Evolutionary conservation across 2,329 filamentous ascomycete species (phyloP), one percentile per base, ranked within the genome.

Genomic region (Aspergillus fructus): DNA sequence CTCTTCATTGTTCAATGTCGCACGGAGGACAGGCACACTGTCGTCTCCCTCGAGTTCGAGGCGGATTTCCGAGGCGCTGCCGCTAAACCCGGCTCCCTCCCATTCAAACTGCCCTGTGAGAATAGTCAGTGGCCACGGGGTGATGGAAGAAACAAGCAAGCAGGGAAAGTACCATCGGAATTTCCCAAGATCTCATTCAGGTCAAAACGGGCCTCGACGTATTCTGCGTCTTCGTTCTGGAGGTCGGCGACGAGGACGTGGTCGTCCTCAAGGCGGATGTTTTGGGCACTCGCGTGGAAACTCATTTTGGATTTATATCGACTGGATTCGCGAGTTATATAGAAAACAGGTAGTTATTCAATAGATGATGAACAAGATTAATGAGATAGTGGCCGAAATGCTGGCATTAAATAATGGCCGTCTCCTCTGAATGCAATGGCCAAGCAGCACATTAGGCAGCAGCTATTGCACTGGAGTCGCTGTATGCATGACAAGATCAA

Each of bases 131-230:
- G 5, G 17, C 19, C 11, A 13, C 12, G 7, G 7, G 27, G 1
- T 6, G 6, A 42, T 15, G n/a, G 17, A 45, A 40, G 30, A 11
- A 41, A 7, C 17, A 34, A 34, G 11, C 13, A 17, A 9, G 7
- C 33, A 11, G 13, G 3, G 15, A 23, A 41, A 34, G 4, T 57
- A 66, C 64, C 64, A 12, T 65, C 15, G 12, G 55, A 21, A 37
- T 66, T 66, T 27, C 64, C 64, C 15, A 66, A 40, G 17, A 48
- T 34, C 0, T 58, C 5, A 46, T 66, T n/a, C 7, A 66, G 60
- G 41, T 66, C 56, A 21, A 66, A 57, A 2, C 5, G 6, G 3
- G 63, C 42, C 1, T 61, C 46, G 1, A 23, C 33, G 4, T 48
- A n/a, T 2, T 62, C 52, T 7, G 58, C 64, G 4, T 56, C 30